phyloP scores from a whole-genome alignment of 2,329 filamentous ascomycete species.

The Thelonectria rubi region DNA sequence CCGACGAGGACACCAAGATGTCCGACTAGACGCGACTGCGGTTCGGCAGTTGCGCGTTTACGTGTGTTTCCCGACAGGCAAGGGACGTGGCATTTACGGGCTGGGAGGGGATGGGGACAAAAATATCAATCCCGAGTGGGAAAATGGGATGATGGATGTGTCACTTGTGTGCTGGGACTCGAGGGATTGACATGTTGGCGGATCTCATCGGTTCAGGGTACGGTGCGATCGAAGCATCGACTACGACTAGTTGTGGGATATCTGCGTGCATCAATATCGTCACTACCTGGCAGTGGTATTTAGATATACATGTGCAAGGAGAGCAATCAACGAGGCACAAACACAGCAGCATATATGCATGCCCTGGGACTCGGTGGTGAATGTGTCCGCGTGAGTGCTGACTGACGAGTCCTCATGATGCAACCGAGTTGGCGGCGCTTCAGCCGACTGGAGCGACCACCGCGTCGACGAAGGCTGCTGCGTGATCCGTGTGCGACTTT shows the following conservation, averaged over 20 bases:
- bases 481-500: no score
- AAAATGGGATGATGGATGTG: conserved; percentile 31
- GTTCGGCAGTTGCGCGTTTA: background rate
- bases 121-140: conserved; percentile 25
- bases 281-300: conserved; percentile 10
- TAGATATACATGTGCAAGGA: conserved; percentile 19
- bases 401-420: background rate
- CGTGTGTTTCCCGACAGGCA: conserved; percentile 15
- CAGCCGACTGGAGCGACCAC: no score
- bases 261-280: conserved; percentile 35
- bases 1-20: conserved; percentile 76
- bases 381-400: background rate
- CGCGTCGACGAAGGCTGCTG: no score
- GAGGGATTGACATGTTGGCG: conserved; percentile 30
- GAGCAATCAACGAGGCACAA: conserved; percentile 27
- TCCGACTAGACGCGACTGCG: conserved; percentile 43
- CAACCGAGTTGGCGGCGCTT: background rate
- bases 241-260: conserved; percentile 23
- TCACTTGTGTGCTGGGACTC: conserved; percentile 30
- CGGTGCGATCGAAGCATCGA: conserved; percentile 28
- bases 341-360: conserved; percentile 3
- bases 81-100: conserved; percentile 33
- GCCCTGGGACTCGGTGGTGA: background rate
- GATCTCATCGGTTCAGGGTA: conserved; percentile 24
- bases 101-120: conserved; percentile 32